These are phyloP conservation scores for Aspergillus nomiae DNA, from an alignment of 2,329 filamentous ascomycete species.

Conservation along the genomic window DNA sequence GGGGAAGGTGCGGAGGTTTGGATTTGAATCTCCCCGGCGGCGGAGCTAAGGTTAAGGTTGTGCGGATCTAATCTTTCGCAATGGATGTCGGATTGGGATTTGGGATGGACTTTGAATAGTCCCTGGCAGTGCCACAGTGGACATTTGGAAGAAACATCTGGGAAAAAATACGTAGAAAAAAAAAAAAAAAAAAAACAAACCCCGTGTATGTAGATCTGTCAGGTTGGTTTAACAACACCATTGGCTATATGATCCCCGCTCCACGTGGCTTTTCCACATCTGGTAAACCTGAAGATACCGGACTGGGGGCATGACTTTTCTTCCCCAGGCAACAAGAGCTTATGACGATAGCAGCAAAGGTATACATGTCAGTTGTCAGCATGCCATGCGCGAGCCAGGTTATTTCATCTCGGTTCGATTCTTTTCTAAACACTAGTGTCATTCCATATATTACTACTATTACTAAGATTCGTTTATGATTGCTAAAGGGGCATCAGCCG, in stretches of 20 bases:
- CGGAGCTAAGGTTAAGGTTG: background rate
- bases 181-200: no score
- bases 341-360: background rate
- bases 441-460: background rate
- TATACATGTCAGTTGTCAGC: no score
- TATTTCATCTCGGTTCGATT: background rate
- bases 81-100: constrained; percentile 2
- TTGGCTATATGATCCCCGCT: background rate
- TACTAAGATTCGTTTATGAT: background rate
- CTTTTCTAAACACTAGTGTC: background rate
- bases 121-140: background rate
- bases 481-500: background rate
- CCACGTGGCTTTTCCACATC: background rate
- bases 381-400: background rate
- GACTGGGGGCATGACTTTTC: no score
- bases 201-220: no score
- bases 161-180: no score
- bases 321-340: background rate
- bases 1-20: constrained; percentile 10
- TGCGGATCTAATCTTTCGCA: constrained; percentile 3
- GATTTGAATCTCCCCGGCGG: background rate
- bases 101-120: background rate
- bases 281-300: background rate
- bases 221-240: no score
- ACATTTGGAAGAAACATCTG: no score